These are phyloP conservation scores for Candida ovalis DNA, from an alignment of 805 yeast genomes.

Conservation along the genomic window DNA sequence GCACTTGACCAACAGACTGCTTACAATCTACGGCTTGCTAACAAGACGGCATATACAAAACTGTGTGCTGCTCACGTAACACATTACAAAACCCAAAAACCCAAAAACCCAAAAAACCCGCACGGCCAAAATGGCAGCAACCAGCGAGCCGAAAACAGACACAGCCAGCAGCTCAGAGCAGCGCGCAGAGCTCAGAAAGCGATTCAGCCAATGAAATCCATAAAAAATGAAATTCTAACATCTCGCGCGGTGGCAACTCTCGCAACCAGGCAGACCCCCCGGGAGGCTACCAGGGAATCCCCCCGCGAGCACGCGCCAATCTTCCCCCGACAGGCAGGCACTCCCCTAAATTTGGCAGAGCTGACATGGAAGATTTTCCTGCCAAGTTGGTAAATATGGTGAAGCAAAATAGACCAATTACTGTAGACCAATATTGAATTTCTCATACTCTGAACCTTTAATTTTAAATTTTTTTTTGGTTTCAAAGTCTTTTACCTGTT, in stretches of 20 bases:
- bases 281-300: background rate
- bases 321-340: background rate
- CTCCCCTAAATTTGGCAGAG: too few relatives aligned
- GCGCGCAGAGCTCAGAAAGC: too few relatives aligned
- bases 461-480: background rate
- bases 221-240: conserved; percentile 21
- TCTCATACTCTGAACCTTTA: background rate
- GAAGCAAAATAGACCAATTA: conserved; percentile 4
- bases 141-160: too few relatives aligned
- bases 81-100: background rate
- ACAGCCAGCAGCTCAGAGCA: background rate
- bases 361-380: background rate
- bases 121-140: background rate
- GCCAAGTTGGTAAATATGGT: background rate
- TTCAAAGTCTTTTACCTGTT: background rate
- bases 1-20: too few relatives aligned
- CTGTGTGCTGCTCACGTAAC: too few relatives aligned
- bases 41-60: too few relatives aligned
- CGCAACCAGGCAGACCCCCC: background rate
- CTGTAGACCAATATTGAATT: conserved; percentile 4
- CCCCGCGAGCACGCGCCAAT: background rate
- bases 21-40: too few relatives aligned
- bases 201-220: conserved; percentile 23
- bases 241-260: background rate
- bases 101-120: background rate